Evolutionary conservation across 305 asterid genomes (phyloP), one percentile per base, ranked within the genome.

Genomic region (Solanum hybrid): DNA sequence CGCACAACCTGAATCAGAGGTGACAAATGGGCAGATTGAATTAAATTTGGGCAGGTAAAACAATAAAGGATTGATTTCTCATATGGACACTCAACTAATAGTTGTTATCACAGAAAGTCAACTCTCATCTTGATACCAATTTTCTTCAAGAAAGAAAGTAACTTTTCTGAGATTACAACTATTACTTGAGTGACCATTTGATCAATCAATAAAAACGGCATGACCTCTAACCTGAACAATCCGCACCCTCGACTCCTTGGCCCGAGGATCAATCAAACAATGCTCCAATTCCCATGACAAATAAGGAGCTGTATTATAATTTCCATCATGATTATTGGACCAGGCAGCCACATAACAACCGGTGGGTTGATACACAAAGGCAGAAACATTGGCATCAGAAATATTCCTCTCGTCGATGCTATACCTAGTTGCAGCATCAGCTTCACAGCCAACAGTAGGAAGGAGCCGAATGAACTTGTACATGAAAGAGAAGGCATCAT

Each of bases 371-470:
- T 95, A 96, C 2, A 93, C 98, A 37, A 95, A 94, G 84, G 94
- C 91, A 6, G 94, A 32, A 32, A 77, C 86, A 2, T 37, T 42
- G 71, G 31, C 51, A 75, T 87, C 86, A 32, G 89, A 45, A 1
- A 92, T 56, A 7, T 38, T 90, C 92, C 94, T 93, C 80, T 95
- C 94, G 7, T 93, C 89, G 32, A 93, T 26, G 89, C 89, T 90
- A 91, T 96, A 75, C 90, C 92, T 89, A 73, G 99, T 96, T 88
- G 98, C 99, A 11, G 99, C 99, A 87, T 96, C 99, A 34, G 99
- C 99, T 92, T 97, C 99, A 73, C 99, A 97, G 60, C 99, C 99
- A n/a, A 97, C 99, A 14, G 99, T 97, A 38, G 99, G 99, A 76
- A 95, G 96, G 29, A 96, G 95, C 90, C 91, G 94, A 32, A 96